Base-by-base conservation (phyloP, 495 filamentous ascomycete genomes). In the Lasiosphaeria hispida region DNA sequence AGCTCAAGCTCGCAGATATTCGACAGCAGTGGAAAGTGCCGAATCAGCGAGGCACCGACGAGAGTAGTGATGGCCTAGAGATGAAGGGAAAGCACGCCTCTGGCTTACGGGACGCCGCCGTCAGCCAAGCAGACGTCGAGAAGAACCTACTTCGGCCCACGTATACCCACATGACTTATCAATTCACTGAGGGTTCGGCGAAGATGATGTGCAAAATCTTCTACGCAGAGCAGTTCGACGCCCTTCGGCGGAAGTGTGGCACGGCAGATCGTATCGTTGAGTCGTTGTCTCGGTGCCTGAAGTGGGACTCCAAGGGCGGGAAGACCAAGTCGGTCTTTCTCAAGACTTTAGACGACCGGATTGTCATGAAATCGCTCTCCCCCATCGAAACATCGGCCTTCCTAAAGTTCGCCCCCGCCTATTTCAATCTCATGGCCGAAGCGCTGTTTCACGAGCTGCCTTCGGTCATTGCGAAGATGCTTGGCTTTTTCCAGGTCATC, bases 241-340 rank as follows among this genome's bases (percentile, higher is more conserved):
- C 94, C 0, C 77, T 99, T 4, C 86, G 95, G 19, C 83, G 89
- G 50, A 95, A 96, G 69, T 96, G 92, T 60, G 94, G 93, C 9
- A 90, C 96, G 14, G 84, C 89, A 9, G 91, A 96, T 67, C 90
- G 94, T 33, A 96, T 97, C 58, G 87, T 96, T 35, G 94, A 99
- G 69, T 96, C 92, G 4, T 73, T 99, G 17, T 97, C 93, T 30
- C 85, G 95, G 13, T 97, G 95, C 73, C 78, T 93, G 17, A 96
- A 97, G 69, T 99, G 92, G 92, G 94, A 99, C 69, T 96, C 91
- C 11, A 97, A 96, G 70, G 94, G 94, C 44, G 94, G 94, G 51
- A 99, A 99, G 73, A 96, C 92, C 11, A 97, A 96, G 67, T 96
- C 91, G 1, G 84, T 99, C n/a, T 99, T 99, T 65, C 75, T 99